Evolutionary conservation across 129 eudicot species (phyloP), one percentile per base, ranked within the genome.

Genomic region (Lonicera japonica): DNA sequence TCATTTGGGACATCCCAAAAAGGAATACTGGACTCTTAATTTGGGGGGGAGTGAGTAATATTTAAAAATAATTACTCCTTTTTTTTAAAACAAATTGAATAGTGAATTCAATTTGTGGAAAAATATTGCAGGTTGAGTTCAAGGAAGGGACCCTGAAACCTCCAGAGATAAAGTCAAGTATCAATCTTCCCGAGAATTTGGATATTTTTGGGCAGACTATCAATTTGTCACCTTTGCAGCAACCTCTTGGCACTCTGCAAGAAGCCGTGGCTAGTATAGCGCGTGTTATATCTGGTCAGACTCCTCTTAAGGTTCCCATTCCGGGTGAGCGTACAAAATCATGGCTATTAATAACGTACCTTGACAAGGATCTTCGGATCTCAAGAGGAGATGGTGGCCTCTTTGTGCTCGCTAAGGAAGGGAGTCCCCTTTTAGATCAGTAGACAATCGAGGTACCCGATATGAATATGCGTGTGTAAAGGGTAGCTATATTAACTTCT

Each of bases 301-400:
- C 95, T 61, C 84, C 99, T 51, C 83, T 94, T 56, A 94, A 79
- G 82, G 7, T 88, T 61, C 80, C 87, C 21, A 83, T 94, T 58
- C 96, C 87, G 0, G 99, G 99, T 36, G 99, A 85, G 60, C 70
- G 84, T 38, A 11, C 95, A 72, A 73, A 76, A 61, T 94, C 99
- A 29, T 94, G 96, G 96, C 91, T 94, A 54, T 70, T 92, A 18
- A 79, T 51, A 8, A 94, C 99, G 25, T 94, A 67, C 68, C 91
- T 88, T 11, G 99, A 94, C 79, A 82, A 88, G 65, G 99, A 94
- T 75, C 54, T 88, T 56, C 86, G 96, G 53, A 94, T 94, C 21
- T 88, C 99, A 8, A 88, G 95, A 75, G 99, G 99, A 17, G 99
- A 94, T 69, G 99, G 99, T 51, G 99, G 99, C 64, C 92, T 94